A percentile compares a stretch with the other conserved stretches of the same genome.
Conservation (phyloP, 139 green algal species). For the Chlamydomonas asymmetrica region DNA sequence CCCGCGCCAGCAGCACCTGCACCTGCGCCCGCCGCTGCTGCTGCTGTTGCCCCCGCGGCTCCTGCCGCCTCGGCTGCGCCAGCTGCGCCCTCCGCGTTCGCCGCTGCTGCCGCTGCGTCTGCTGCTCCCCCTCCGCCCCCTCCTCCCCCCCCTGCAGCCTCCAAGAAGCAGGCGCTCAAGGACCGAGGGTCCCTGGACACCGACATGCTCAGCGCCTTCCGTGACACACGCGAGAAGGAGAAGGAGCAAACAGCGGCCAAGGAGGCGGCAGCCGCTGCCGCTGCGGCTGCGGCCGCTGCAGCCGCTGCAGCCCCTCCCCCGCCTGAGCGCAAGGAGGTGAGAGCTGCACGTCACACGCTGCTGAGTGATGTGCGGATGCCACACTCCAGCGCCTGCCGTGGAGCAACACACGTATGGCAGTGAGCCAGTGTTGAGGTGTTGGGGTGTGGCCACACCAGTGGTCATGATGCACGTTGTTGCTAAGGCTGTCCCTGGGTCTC, state of each 20-base stretch:
- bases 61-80: background rate
- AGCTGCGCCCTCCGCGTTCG: background rate
- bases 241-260: background rate
- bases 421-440: no score
- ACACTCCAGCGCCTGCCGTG: background rate
- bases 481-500: background rate
- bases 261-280: background rate
- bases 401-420: background rate
- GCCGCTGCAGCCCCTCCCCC: background rate
- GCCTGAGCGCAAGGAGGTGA: conserved; percentile 9
- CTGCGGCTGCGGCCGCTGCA: background rate
- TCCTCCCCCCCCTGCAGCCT: background rate
- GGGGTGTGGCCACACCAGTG: no score
- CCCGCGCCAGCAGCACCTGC: background rate
- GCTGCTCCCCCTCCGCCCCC: background rate
- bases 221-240: conserved; percentile 1
- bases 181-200: conserved; percentile 9
- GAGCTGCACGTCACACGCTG: background rate
- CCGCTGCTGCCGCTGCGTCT: background rate
- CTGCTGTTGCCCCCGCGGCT: background rate
- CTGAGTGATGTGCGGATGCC: background rate
- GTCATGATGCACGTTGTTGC: no score
- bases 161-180: no score
- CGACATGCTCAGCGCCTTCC: conserved; percentile 23
- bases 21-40: background rate